phyloP scores from a whole-genome alignment of 305 asterid species.

The Solanum chacoense region DNA sequence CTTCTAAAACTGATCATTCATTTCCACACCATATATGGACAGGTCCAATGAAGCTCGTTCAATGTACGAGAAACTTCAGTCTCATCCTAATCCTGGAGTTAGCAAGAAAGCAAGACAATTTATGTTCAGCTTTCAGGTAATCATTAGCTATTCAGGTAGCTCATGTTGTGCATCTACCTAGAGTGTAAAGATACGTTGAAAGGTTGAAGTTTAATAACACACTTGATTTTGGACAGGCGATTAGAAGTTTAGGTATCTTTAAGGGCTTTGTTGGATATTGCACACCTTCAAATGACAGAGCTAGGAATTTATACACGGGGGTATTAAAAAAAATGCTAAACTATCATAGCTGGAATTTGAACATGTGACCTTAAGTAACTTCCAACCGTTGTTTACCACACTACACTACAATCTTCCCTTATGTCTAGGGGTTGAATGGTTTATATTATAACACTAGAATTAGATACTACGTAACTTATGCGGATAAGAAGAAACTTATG shows the following conservation, averaged over 20 bases:
- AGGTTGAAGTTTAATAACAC: background rate
- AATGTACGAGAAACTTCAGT: constrained; percentile 84
- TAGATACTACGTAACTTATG: background rate
- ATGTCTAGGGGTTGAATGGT: background rate
- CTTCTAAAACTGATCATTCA: background rate
- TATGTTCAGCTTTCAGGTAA: constrained; percentile 70
- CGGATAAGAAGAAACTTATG: background rate
- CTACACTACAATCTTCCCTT: background rate
- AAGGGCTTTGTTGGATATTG: background rate
- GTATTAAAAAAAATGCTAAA: background rate
- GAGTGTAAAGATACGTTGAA: background rate
- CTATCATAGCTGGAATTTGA: background rate
- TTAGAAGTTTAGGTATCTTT: background rate
- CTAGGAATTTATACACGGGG: background rate
- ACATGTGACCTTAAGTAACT: background rate
- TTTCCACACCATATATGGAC: constrained; percentile 1
- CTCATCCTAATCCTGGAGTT: constrained; percentile 68
- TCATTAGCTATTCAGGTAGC: background rate
- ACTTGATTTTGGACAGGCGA: background rate
- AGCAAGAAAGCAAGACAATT: constrained; percentile 76
- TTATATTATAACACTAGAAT: background rate
- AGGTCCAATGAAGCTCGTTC: constrained; percentile 67
- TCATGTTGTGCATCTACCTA: background rate
- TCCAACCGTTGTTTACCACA: background rate
- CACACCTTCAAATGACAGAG: background rate